Percentiles rank a stretch among this genome's conserved stretches.
These are phyloP conservation scores for Coriaria nepalensis DNA, from an alignment of 306 rosid genomes.

Conservation along the genomic window DNA sequence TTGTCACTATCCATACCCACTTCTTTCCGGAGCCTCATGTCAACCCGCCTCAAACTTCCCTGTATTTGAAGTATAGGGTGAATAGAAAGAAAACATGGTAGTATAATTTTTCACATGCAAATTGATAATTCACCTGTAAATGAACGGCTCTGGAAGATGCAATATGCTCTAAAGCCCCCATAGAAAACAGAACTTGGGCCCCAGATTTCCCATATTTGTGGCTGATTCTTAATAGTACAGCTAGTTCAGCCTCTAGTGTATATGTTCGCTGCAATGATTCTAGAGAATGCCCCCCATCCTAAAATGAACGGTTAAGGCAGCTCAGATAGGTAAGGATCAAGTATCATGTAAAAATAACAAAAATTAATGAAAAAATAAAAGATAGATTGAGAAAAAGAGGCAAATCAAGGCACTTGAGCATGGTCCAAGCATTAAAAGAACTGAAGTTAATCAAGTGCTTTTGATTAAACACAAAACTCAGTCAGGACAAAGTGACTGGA, in stretches of 20 bases:
- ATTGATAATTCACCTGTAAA: conserved; percentile 34
- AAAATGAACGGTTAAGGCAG: conserved; percentile 12
- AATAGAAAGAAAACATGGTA: conserved; percentile 3
- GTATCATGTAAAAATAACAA: not conserved
- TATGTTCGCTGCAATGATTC: conserved; percentile 77
- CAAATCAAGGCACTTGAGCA: too few species aligned
- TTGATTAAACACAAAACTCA: too few species aligned
- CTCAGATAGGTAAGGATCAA: not conserved
- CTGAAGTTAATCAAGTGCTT: too few species aligned
- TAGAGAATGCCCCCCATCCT: conserved; percentile 74
- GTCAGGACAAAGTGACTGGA: too few species aligned
- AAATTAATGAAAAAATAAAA: not conserved
- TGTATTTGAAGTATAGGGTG: conserved; percentile 25
- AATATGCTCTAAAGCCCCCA: conserved; percentile 76
- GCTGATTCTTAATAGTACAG: conserved; percentile 64
- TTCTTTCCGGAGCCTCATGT: conserved; percentile 43
- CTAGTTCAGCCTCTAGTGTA: conserved; percentile 81
- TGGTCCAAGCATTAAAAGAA: too few species aligned
- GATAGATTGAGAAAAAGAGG: too few species aligned
- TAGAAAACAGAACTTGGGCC: conserved; percentile 74
- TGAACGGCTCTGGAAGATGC: conserved; percentile 60
- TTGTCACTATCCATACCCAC: conserved; percentile 54
- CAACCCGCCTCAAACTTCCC: conserved; percentile 73
- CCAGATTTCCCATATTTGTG: conserved; percentile 90
- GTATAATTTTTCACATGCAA: conserved; percentile 6